phyloP scores from a whole-genome alignment of 768 basidiomycete species.

The Gyrodon lividus region DNA sequence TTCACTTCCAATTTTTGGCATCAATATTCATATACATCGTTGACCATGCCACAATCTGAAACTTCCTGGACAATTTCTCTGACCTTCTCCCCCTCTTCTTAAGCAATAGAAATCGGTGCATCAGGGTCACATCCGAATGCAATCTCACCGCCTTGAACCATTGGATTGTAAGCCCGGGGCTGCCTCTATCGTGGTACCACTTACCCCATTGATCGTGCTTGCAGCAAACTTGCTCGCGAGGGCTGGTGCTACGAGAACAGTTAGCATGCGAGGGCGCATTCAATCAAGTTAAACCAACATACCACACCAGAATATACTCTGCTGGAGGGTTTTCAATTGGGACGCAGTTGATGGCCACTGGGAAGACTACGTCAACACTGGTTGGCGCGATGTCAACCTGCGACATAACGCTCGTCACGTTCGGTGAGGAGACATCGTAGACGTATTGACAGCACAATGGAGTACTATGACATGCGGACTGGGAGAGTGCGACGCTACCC shows the following conservation, averaged over 20 bases:
- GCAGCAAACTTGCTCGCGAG: slow-evolving; percentile 5
- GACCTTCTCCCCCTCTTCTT: neutral
- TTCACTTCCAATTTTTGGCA: too few species aligned
- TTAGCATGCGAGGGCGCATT: neutral
- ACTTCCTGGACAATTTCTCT: neutral
- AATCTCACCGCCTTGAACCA: slow-evolving; percentile 1
- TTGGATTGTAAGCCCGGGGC: neutral
- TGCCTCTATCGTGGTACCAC: neutral
- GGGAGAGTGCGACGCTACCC: neutral
- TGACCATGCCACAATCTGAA: neutral
- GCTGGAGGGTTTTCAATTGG: neutral
- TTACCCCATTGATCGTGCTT: slow-evolving; percentile 6
- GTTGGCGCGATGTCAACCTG: neutral
- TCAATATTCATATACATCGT: neutral
- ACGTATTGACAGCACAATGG: slow-evolving; percentile 5
- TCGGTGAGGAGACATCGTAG: neutral
- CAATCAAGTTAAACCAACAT: neutral
- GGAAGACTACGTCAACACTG: neutral
- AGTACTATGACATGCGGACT: neutral
- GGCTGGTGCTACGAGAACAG: neutral
- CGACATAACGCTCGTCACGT: neutral
- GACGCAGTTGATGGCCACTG: slow-evolving; percentile 4
- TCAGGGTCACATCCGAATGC: slow-evolving; percentile 3
- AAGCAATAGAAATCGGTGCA: neutral
- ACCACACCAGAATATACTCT: slow-evolving; percentile 1